Base-by-base conservation (phyloP, 257 asterid species). In the Plantago elongata region DNA sequence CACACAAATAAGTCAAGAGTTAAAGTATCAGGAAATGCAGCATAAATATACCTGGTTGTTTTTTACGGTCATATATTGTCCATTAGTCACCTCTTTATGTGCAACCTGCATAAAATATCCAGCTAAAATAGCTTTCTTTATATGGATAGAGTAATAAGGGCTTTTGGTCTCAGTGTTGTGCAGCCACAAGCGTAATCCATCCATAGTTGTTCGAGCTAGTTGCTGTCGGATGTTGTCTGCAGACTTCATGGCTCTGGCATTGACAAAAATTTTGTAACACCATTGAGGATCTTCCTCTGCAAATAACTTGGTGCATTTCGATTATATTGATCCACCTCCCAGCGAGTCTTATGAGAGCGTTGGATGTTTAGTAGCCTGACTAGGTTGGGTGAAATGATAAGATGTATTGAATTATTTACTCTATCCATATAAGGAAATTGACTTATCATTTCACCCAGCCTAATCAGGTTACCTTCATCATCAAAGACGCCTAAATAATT, bases 21-120 rank as follows among this genome's bases (percentile, higher is more conserved):
- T 34, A 34, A 34, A n/a, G 38, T 34, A 47, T 51, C 30, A 17
- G 58, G 38, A 22, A 9, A 4, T 54, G 14, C 38, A 17, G 15
- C 5, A 13, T 22, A 37, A 0, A 71, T 85, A 67, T 76, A 83
- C 97, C 70, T 93, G 97, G 76, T 89, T 93, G 78, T 93, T 97
- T 77, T 93, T 93, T 52, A 93, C 97, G 0, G 99, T 89, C 65
- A 89, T 77, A 78, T 89, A 93, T 72, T 89, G 96, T 12, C 95
- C 96, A 8, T n/a, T n/a, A n/a, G 89, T 77, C 17, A 88, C 91
- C 73, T 89, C 99, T 68, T 86, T 63, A 80, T 92, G 99, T 45
- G 99, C 97, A 71, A 93, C 99, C 85, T 93, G 99, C 99, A 93
- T 93, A 74, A 93, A 93, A 74, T 92, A 93, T 54, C 97, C 99